Evolutionary conservation across 2,329 filamentous ascomycete genomes (phyloP), one percentile per base, ranked within the genome.

Genomic region (Arthrobotrys musiformis): DNA sequence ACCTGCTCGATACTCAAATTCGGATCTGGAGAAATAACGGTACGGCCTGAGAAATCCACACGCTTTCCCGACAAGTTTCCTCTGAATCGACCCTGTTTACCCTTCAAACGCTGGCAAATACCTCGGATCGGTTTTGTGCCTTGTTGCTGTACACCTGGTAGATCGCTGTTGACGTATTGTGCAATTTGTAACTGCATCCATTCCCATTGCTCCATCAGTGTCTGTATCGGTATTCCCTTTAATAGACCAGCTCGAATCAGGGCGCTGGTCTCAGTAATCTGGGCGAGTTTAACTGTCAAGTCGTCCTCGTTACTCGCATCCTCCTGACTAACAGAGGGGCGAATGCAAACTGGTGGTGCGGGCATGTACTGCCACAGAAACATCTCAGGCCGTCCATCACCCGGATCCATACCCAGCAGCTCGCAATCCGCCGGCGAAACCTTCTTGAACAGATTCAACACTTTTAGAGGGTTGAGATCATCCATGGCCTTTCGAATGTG

Each of bases 141-240:
- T 11, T 91, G 91, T 81, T 96, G 93, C 80, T 94, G 91, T n/a
- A 99, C 87, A 28, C 94, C 94, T 0, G 95, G 95, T 1, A 97
- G 90, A 81, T 97, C 94, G 79, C 94, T 97, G 85, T 99, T 98
- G 83, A 99, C 94, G 83, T 99, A 98, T 87, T 98, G 93, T 77
- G 94, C 95, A 76, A 98, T 92, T 82, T 98, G 94, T 7, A 97
- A 88, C 82, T 98, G 94, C 77, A 99, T 86, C 81, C 94, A 98
- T 82, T 99, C 95, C 95, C 95, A 99, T 81, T 97, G 93, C 83
- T 99, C 95, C 90, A 98, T 96, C 70, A 98, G 92, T 0, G 93
- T 96, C 79, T 92, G 89, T 1, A 99, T 88, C 0, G 93, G 90
- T 62, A 78, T 70, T 40, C 74, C 74, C 30, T 72, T 78, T 8